A percentile compares a stretch with the other conserved stretches of the same genome.
Conservation (phyloP, 306 rosid species). For the Cotoneaster glaucophyllus region DNA sequence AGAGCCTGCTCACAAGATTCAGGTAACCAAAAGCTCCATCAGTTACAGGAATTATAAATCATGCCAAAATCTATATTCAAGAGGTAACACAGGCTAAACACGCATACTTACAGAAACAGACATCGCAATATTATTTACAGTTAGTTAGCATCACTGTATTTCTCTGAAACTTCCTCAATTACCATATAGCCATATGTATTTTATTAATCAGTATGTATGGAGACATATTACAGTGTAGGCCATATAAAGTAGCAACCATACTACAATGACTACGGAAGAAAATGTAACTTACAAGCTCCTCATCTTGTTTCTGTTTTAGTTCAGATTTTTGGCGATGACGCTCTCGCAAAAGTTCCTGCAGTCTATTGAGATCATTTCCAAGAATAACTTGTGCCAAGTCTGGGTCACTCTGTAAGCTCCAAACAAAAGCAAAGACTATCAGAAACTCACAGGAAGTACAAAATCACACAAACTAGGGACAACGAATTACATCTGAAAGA, state of each 20-base stretch:
- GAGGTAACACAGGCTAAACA: not conserved
- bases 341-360: constrained; percentile 64
- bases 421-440: constrained; percentile 6
- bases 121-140: not conserved
- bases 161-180: not conserved
- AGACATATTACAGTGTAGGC: not conserved
- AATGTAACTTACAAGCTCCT: constrained; percentile 67
- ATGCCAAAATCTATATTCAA: not conserved
- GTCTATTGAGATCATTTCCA: constrained; percentile 64
- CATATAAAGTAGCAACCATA: constrained; percentile 12
- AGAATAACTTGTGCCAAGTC: constrained; percentile 82
- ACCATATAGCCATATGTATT: not conserved
- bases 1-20: constrained; percentile 56
- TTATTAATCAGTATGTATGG: not conserved
- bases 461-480: not conserved
- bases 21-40: not conserved
- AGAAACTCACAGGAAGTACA: not conserved
- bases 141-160: not conserved
- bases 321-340: constrained; percentile 60
- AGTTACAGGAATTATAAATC: not conserved
- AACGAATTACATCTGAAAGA: not conserved
- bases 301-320: constrained; percentile 58
- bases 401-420: constrained; percentile 59
- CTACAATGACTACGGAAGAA: not conserved
- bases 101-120: not conserved